Conservation (phyloP, 2,329 filamentous ascomycete genomes). For the Teratosphaeria epicoccoides region DNA sequence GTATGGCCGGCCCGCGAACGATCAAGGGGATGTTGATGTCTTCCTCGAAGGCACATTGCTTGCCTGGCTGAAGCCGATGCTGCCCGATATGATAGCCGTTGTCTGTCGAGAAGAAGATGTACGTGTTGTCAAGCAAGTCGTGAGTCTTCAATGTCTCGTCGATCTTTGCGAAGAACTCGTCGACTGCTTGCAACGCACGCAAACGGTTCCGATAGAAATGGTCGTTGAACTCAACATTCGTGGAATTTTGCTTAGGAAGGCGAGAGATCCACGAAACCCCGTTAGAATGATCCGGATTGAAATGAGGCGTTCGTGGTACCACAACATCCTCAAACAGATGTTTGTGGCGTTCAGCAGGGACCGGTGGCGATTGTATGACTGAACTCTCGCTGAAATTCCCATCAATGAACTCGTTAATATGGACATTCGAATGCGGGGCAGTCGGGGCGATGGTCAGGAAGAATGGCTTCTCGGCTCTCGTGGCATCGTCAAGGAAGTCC, state of each 20-base stretch:
- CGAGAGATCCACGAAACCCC: conserved; percentile 38
- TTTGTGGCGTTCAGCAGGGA: conserved; percentile 39
- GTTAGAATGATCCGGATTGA: conserved; percentile 48
- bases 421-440: conserved; percentile 21
- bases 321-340: conserved; percentile 50
- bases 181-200: conserved; percentile 42
- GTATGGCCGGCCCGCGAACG: conserved; percentile 28
- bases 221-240: conserved; percentile 42
- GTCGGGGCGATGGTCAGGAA: conserved; percentile 24
- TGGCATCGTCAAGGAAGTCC: conserved; percentile 42
- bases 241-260: conserved; percentile 35
- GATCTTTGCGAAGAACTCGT: conserved; percentile 42
- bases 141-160: conserved; percentile 33
- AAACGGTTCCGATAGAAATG: conserved; percentile 42
- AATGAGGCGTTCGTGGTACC: conserved; percentile 53
- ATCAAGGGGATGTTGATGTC: conserved; percentile 33
- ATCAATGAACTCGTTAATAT: conserved; percentile 16
- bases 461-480: conserved; percentile 18
- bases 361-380: conserved; percentile 7
- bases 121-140: conserved; percentile 39
- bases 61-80: conserved; percentile 31
- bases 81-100: conserved; percentile 30
- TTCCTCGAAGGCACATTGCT: conserved; percentile 29
- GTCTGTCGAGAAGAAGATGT: conserved; percentile 31
- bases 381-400: conserved; percentile 20